phyloP scores from a whole-genome alignment of 2,329 filamentous ascomycete genomes.

The Didymosphaeria variabile region DNA sequence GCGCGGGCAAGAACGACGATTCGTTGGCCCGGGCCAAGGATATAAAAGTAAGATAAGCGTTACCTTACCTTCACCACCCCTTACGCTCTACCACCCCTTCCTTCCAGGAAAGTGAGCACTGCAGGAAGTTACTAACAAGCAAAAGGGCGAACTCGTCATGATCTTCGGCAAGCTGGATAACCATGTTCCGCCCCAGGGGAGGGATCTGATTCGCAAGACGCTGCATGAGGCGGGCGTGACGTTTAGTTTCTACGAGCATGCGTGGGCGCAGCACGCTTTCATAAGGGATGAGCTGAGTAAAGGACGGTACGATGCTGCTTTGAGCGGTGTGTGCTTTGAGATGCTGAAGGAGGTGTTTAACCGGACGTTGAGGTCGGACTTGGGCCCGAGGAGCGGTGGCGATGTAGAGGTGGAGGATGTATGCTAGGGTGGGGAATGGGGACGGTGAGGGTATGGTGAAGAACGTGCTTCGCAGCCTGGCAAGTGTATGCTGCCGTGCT shows the following conservation, averaged over 20 bases:
- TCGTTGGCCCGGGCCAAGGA: constrained; percentile 67
- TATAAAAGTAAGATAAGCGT: constrained; percentile 67
- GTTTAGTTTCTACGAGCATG: constrained; percentile 87
- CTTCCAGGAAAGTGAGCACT: no score
- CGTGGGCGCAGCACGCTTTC: constrained; percentile 95
- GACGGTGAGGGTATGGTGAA: not conserved
- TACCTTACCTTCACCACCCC: no score
- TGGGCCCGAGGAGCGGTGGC: constrained; percentile 73
- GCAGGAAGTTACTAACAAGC: no score
- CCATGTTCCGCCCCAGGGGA: constrained; percentile 83
- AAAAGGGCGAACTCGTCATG: constrained; percentile 76
- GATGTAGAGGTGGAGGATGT: constrained; percentile 74
- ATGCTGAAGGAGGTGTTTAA: constrained; percentile 87
- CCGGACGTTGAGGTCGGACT: constrained; percentile 77
- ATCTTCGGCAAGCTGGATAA: constrained; percentile 93
- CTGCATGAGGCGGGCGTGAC: constrained; percentile 77
- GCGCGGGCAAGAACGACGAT: constrained; percentile 71
- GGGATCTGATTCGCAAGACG: constrained; percentile 84
- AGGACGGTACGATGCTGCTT: constrained; percentile 88
- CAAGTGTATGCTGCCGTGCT: not conserved
- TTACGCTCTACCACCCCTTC: no score
- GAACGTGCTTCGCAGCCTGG: not conserved
- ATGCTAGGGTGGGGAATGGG: constrained; percentile 54
- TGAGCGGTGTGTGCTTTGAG: constrained; percentile 89
- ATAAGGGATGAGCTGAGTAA: constrained; percentile 93